A percentile compares a stretch with the other conserved stretches of the same genome.
Evolutionary conservation across 2,329 filamentous ascomycete genomes (phyloP).

Genomic region (Trichoderma gracile): DNA sequence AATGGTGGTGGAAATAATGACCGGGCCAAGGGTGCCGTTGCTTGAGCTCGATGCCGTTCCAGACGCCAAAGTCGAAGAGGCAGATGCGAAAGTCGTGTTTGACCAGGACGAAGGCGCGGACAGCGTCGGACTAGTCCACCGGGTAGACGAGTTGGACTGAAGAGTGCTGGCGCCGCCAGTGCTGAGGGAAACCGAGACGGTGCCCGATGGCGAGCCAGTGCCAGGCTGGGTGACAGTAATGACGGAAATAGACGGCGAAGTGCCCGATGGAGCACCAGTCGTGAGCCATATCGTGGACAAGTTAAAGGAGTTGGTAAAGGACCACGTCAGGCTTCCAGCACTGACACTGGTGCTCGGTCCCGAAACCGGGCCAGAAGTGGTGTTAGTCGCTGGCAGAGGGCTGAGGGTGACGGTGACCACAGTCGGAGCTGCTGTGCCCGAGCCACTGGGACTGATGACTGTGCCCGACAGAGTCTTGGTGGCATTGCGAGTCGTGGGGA

Average conservation of each 20-base stretch:
- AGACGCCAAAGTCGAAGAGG: background rate
- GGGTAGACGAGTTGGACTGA: background rate
- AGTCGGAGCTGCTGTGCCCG: background rate
- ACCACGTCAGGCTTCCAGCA: constrained; percentile 21
- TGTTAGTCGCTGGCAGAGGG: constrained; percentile 20
- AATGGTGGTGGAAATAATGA: constrained; percentile 2
- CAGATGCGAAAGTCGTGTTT: constrained; percentile 1
- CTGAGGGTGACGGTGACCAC: constrained; percentile 21
- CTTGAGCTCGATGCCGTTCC: background rate
- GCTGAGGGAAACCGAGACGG: background rate
- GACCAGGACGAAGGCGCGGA: background rate
- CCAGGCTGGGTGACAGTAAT: constrained; percentile 1
- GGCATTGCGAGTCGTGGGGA: constrained; percentile 19
- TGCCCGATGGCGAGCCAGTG: background rate
- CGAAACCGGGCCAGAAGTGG: background rate
- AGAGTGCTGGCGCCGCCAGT: background rate
- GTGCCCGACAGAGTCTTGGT: constrained; percentile 20
- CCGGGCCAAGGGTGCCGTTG: background rate
- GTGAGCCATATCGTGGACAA: constrained; percentile 20
- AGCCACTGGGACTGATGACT: background rate
- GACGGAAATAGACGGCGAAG: background rate
- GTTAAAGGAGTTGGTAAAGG: constrained; percentile 20
- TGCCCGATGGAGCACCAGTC: background rate
- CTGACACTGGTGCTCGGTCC: background rate
- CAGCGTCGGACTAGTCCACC: background rate